Evolutionary conservation across 257 asterid species (phyloP), one percentile per base, ranked within the genome.

Genomic region (Solanum sitiens): DNA sequence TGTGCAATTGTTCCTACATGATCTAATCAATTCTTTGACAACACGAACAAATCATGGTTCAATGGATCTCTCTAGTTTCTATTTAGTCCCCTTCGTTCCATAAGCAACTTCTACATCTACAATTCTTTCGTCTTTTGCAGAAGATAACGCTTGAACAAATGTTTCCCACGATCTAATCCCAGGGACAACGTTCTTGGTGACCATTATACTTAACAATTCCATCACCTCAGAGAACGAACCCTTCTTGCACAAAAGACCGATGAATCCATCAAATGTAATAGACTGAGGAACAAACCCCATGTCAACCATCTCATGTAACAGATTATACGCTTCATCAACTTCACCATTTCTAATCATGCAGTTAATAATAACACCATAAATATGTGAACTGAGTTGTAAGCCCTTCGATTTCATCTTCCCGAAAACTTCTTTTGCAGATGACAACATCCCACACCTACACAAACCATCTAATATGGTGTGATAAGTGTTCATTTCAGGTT

Each of bases 401-500:
- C 92, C 90, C 90, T 90, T 93, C 73, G 53, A 63, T 87, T 61
- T 86, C 93, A 94, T 92, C 33, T 88, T 86, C n/a, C 72, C 11
- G 65, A 89, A 15, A 86, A 95, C 33, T 75, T 89, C 94, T 88
- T 85, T 90, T 3, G 84, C 93, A 80, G 87, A 86, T 27, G 47
- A 84, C 68, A 88, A 37, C 83, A 93, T 91, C 90, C 94, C 95
- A 30, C 85, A 88, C 44, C 85, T 86, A 65, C 90, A 87, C 86
- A 94, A 86, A 1, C 91, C 91, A 9, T 85, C 86, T 75, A 93
- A 71, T 83, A 93, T 74, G 0, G 87, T 86, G 50, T 47, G 45
- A n/a, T 93, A 94, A 18, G 95, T 94, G 61, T 86, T 87, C 87
- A 72, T 89, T 68, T 93, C 91, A 20, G 98, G 97, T 18, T 84